These are phyloP conservation scores for Xenoacremonium recifei DNA, from an alignment of 2,329 filamentous ascomycete genomes.

Conservation along the genomic window DNA sequence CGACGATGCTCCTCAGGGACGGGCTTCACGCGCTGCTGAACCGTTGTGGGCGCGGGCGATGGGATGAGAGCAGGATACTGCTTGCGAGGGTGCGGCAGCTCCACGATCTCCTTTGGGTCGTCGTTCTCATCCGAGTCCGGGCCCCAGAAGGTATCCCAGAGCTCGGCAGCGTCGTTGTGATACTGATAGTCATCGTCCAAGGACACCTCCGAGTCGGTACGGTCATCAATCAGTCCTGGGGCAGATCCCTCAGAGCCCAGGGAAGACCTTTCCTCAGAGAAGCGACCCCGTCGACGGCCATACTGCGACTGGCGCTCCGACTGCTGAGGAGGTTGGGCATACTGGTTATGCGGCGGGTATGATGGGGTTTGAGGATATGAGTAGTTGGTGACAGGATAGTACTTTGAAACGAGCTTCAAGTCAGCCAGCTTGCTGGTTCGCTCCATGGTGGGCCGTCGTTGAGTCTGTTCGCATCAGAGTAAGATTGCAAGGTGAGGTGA, in stretches of 20 bases:
- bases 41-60: too few species aligned
- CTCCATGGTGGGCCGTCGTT: slow-evolving; percentile 34
- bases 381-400: slow-evolving; percentile 40
- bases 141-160: slow-evolving; percentile 54
- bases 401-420: slow-evolving; percentile 39
- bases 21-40: slow-evolving; percentile 18
- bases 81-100: slow-evolving; percentile 20
- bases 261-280: slow-evolving; percentile 38
- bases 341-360: too few species aligned
- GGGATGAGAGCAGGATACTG: slow-evolving; percentile 32
- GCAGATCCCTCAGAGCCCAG: slow-evolving; percentile 45
- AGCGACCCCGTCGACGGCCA: slow-evolving; percentile 16
- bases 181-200: slow-evolving; percentile 51
- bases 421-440: slow-evolving; percentile 34
- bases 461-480: slow-evolving; percentile 19
- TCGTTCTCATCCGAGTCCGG: slow-evolving; percentile 9
- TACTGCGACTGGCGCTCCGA: slow-evolving; percentile 18
- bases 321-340: too few species aligned
- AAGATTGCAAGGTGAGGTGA: slow-evolving; percentile 19
- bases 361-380: slow-evolving; percentile 40
- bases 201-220: slow-evolving; percentile 49
- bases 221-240: slow-evolving; percentile 51
- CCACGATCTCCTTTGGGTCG: slow-evolving; percentile 9
- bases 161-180: slow-evolving; percentile 41
- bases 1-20: slow-evolving; percentile 23